Base-by-base conservation (phyloP, 805 yeast genomes). In the Yamadazyma tumulicola region DNA sequence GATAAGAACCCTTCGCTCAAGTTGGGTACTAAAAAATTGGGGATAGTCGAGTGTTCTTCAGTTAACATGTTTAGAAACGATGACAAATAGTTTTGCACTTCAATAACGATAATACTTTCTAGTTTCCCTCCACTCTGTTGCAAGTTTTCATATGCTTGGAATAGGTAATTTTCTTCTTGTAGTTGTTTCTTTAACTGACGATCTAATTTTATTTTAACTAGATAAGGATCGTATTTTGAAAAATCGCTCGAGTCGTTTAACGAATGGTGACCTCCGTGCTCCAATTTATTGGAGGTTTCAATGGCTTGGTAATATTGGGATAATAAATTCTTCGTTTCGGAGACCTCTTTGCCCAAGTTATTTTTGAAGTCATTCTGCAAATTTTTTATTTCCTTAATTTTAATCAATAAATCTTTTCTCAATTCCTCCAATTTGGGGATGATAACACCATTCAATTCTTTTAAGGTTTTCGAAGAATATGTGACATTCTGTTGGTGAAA, bases 61-160 rank as follows among this genome's bases (percentile, higher is more conserved):
- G 84, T 85, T 39, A 85, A 62, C 24, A 82, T 61, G 46, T 76
- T 77, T 17, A 91, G 83, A 58, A 81, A 86, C 32, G 73, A 74
- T 4, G 83, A 75, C 45, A 89, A 59, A 13, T 93, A 86, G 47
- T 78, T 80, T 65, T 93, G 97, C 37, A 93, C 69, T 56, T 89
- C 96, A 55, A 78, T 69, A 22, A 83, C 86, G 15, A 93, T 93
- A 41, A 87, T 91, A 49, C 84, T 79, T 45, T 67, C 98, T 43
- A 93, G 72, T 54, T 88, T 93, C 38, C 81, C 79, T 32, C 95
- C 96, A 1, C 96, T 82, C 23, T 77, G 76, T 64, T 91, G 95
- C 46, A 89, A 71, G 59, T 91, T 89, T 46, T 79, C 69, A 55
- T 75, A 91, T 0, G 97, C 96, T 55, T 89, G 96, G 52, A 87